A percentile compares a stretch with the other conserved stretches of the same genome.
These are phyloP conservation scores for Yamadazyma kitorensis DNA, from an alignment of 805 yeast species.

Conservation along the genomic window DNA sequence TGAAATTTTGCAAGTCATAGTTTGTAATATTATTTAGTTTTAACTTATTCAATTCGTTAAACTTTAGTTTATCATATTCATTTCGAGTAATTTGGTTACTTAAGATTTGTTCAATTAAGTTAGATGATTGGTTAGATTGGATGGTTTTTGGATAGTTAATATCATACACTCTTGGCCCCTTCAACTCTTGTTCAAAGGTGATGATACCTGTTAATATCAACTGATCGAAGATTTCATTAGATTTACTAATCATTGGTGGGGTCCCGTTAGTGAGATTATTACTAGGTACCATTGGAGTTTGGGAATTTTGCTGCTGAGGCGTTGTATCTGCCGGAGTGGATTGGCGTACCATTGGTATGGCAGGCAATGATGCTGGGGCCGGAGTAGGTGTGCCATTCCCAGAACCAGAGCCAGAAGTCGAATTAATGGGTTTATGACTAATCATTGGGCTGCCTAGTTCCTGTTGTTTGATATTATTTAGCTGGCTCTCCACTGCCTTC, in stretches of 20 bases:
- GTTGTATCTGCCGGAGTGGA: too few relatives aligned
- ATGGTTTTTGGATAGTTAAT: slow-evolving; percentile 14
- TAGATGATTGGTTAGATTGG: slow-evolving; percentile 5
- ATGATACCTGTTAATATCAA: slow-evolving; percentile 38
- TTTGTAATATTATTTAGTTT: slow-evolving; percentile 4
- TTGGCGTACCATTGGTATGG: background rate
- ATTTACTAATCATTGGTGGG: slow-evolving; percentile 10
- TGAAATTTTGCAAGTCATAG: slow-evolving; percentile 32
- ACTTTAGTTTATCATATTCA: slow-evolving; percentile 34
- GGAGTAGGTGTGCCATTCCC: slow-evolving; percentile 7
- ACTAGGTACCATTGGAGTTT: too few relatives aligned
- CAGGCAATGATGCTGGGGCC: slow-evolving; percentile 9
- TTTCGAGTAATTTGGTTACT: slow-evolving; percentile 16
- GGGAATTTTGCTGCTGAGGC: too few relatives aligned
- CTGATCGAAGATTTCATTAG: slow-evolving; percentile 31
- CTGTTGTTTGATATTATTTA: slow-evolving; percentile 37
- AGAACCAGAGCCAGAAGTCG: too few relatives aligned
- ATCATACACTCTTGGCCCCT: slow-evolving; percentile 13
- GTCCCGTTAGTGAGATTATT: too few relatives aligned
- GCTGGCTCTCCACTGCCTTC: slow-evolving; percentile 34
- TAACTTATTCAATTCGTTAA: slow-evolving; percentile 25
- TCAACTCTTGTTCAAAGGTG: slow-evolving; percentile 35
- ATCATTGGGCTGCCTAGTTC: slow-evolving; percentile 16
- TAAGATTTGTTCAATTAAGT: slow-evolving; percentile 10
- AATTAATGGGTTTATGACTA: slow-evolving; percentile 3